Conservation (phyloP, 371 early-diverging fungal species). For the Coelomomyces lativittatus region DNA sequence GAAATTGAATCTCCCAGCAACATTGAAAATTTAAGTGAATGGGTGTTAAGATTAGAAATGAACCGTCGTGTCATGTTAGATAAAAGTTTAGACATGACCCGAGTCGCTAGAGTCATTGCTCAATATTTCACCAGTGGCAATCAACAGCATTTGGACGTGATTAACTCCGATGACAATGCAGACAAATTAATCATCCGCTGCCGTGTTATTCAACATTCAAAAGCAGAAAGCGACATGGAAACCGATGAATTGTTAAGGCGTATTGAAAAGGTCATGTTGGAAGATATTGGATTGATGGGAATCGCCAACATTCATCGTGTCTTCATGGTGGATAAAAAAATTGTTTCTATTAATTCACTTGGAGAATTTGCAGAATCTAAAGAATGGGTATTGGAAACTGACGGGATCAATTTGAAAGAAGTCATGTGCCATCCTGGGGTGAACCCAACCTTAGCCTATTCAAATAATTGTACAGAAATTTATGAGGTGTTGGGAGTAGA, state of each 20-base stretch:
- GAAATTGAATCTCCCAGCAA: slow-evolving; percentile 49
- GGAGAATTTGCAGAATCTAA: slow-evolving; percentile 50
- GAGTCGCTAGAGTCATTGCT: slow-evolving; percentile 45
- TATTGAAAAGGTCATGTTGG: slow-evolving; percentile 67
- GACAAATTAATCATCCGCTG: slow-evolving; percentile 73
- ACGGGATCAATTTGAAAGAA: slow-evolving; percentile 81
- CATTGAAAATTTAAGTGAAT: slow-evolving; percentile 56
- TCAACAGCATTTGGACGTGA: slow-evolving; percentile 46
- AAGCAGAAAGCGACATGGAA: slow-evolving; percentile 27
- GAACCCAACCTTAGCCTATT: slow-evolving; percentile 59
- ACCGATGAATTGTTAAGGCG: slow-evolving; percentile 81
- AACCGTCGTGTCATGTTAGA: slow-evolving; percentile 73
- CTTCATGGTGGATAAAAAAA: slow-evolving; percentile 69
- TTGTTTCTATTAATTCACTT: slow-evolving; percentile 10
- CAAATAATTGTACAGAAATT: slow-evolving; percentile 88
- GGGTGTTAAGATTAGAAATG: slow-evolving; percentile 86
- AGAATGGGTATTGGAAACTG: slow-evolving; percentile 89
- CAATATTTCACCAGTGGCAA: slow-evolving; percentile 39
- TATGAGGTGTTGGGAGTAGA: slow-evolving; percentile 93
- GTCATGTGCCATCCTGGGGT: slow-evolving; percentile 74
- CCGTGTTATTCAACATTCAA: slow-evolving; percentile 51
- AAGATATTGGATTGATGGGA: slow-evolving; percentile 74
- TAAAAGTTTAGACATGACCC: slow-evolving; percentile 71
- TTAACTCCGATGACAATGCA: slow-evolving; percentile 85
- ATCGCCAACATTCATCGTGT: slow-evolving; percentile 74